Percentiles rank a stretch among this genome's conserved stretches.
Conservation (phyloP, 116 monocot species). For the Zostera marina region DNA sequence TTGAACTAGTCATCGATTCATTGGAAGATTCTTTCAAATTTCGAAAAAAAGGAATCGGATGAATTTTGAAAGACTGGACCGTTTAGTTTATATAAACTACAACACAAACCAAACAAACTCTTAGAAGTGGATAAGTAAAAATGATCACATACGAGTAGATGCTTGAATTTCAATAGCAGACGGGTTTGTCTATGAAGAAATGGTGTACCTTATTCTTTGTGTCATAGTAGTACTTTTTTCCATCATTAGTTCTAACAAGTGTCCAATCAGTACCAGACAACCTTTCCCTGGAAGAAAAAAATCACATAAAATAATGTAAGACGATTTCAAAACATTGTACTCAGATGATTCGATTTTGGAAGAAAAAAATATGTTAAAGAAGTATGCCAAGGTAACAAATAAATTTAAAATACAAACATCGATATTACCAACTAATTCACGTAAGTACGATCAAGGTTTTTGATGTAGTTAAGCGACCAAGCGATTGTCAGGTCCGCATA, state of each 20-base stretch:
- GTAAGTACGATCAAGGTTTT: too few relatives aligned
- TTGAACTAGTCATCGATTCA: too few relatives aligned
- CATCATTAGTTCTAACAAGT: conserved; percentile 83
- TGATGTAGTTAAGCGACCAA: too few relatives aligned
- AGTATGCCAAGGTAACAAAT: not conserved
- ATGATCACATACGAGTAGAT: too few relatives aligned
- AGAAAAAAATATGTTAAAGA: not conserved
- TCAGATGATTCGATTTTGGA: not conserved
- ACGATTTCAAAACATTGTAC: not conserved
- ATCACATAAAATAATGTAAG: not conserved
- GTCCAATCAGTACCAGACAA: conserved; percentile 79
- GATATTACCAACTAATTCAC: too few relatives aligned
- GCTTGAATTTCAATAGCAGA: not conserved
- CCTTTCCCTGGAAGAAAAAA: conserved; percentile 51
- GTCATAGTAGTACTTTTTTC: conserved; percentile 93
- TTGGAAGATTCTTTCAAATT: too few relatives aligned
- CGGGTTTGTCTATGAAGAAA: not conserved
- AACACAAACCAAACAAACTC: too few relatives aligned
- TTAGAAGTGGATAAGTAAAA: too few relatives aligned
- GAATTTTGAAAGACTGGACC: too few relatives aligned
- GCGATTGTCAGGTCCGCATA: too few relatives aligned
- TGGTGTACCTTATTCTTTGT: conserved; percentile 64
- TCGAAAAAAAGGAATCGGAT: too few relatives aligned
- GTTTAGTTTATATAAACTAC: too few relatives aligned
- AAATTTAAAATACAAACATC: not conserved